These are phyloP conservation scores for Aspergillus spinulosporus DNA, from an alignment of 2,329 filamentous ascomycete genomes.

Conservation along the genomic window DNA sequence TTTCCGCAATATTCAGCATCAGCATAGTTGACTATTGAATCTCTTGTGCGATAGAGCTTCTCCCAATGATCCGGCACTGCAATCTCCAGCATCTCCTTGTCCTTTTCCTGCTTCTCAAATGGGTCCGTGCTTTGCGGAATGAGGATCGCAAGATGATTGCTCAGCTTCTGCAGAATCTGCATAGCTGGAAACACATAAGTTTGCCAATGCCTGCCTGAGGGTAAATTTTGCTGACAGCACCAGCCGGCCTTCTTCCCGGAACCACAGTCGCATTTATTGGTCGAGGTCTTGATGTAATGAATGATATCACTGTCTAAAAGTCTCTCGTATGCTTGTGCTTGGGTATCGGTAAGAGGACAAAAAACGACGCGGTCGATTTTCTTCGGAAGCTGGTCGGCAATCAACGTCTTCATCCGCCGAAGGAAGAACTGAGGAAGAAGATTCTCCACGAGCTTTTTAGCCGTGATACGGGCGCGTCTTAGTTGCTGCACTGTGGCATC, in stretches of 20 bases:
- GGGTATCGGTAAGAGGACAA: constrained; percentile 80
- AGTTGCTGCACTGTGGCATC: constrained; percentile 83
- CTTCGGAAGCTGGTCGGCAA: constrained; percentile 88
- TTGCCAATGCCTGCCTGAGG: constrained; percentile 68
- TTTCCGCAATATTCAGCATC: constrained; percentile 95
- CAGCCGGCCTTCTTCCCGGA: constrained; percentile 72
- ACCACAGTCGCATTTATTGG: constrained; percentile 68
- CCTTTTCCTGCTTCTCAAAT: constrained; percentile 72
- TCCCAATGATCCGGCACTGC: constrained; percentile 76
- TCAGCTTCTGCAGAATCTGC: constrained; percentile 77
- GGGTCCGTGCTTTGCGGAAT: constrained; percentile 68
- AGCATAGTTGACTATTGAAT: constrained; percentile 76
- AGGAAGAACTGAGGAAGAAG: constrained; percentile 88
- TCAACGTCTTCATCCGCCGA: constrained; percentile 87
- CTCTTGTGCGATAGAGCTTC: constrained; percentile 69
- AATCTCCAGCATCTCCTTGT: constrained; percentile 70
- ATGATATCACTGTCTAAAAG: constrained; percentile 74
- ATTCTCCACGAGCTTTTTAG: constrained; percentile 80
- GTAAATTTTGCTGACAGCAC: constrained; percentile 69
- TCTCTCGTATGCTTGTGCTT: constrained; percentile 78
- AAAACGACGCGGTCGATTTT: constrained; percentile 95
- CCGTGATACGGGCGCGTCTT: constrained; percentile 75
- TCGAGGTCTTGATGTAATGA: constrained; percentile 65
- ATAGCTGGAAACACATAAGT: constrained; percentile 82
- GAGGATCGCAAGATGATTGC: constrained; percentile 88